Percentiles rank a stretch among this genome's conserved stretches.
phyloP scores from a whole-genome alignment of 805 yeast genomes.

The Lipomyces chichibuensis region DNA sequence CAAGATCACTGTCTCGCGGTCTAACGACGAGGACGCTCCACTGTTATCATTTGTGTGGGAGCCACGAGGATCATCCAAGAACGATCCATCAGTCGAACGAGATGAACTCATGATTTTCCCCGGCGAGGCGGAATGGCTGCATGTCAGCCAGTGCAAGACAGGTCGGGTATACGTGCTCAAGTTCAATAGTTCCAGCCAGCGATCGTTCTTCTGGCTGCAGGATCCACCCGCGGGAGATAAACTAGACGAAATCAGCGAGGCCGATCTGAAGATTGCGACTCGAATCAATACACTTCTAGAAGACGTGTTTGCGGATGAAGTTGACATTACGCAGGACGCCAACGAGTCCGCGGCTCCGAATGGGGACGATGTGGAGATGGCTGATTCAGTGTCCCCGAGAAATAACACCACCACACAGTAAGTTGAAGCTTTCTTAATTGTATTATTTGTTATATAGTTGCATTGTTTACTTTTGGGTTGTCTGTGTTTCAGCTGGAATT shows the following conservation, averaged over 20 bases:
- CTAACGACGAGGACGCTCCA: constrained; percentile 68
- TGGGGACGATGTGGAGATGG: constrained; percentile 34
- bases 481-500: constrained; percentile 3
- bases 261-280: constrained; percentile 56
- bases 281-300: constrained; percentile 55
- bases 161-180: constrained; percentile 77
- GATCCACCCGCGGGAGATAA: constrained; percentile 67
- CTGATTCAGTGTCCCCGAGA: constrained; percentile 14
- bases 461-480: constrained; percentile 5
- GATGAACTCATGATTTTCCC: constrained; percentile 72
- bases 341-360: constrained; percentile 7
- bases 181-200: constrained; percentile 65
- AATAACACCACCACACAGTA: constrained; percentile 23
- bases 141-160: constrained; percentile 65
- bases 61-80: constrained; percentile 55
- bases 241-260: constrained; percentile 55
- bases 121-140: constrained; percentile 81
- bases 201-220: constrained; percentile 70
- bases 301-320: constrained; percentile 43
- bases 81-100: constrained; percentile 46
- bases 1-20: constrained; percentile 57
- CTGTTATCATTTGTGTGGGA: constrained; percentile 73
- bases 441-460: constrained; percentile 2
- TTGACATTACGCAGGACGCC: constrained; percentile 23
- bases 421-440: constrained; percentile 15